Conservation (phyloP, 306 rosid species). For the Albizia julibrissin region DNA sequence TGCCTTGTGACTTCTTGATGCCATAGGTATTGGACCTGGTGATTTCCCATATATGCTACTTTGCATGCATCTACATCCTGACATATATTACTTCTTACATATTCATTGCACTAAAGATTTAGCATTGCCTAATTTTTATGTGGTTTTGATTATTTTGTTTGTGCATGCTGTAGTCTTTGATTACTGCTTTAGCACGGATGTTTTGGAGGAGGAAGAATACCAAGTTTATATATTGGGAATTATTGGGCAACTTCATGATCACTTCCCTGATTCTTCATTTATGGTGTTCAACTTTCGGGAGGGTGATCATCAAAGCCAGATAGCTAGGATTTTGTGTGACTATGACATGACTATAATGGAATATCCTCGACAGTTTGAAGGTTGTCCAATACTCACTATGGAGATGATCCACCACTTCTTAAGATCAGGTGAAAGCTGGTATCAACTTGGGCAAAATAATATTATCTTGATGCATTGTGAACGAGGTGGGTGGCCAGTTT, state of each 20-base stretch:
- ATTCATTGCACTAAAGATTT: slow-evolving; percentile 29
- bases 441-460: slow-evolving; percentile 79
- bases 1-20: slow-evolving; percentile 18
- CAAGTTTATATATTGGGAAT: slow-evolving; percentile 77
- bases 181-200: slow-evolving; percentile 88
- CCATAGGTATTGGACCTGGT: not conserved
- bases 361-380: slow-evolving; percentile 93
- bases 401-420: slow-evolving; percentile 94
- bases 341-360: slow-evolving; percentile 95
- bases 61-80: not conserved
- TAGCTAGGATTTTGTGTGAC: slow-evolving; percentile 62
- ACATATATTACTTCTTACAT: not conserved
- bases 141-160: slow-evolving; percentile 34
- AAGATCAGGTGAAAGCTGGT: slow-evolving; percentile 97
- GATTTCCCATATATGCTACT: slow-evolving; percentile 13
- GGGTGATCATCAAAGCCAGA: slow-evolving; percentile 78
- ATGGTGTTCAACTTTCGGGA: slow-evolving; percentile 97
- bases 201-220: slow-evolving; percentile 73
- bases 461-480: slow-evolving; percentile 92
- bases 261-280: slow-evolving; percentile 82
- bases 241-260: slow-evolving; percentile 65
- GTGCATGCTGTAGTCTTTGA: slow-evolving; percentile 73
- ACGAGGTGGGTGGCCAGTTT: slow-evolving; percentile 91
- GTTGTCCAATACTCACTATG: slow-evolving; percentile 93
- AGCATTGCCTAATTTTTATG: not conserved